A percentile compares a stretch with the other conserved stretches of the same genome.
Conservation (phyloP, 164 flowering plant species). For the Pachysandra terminalis region DNA sequence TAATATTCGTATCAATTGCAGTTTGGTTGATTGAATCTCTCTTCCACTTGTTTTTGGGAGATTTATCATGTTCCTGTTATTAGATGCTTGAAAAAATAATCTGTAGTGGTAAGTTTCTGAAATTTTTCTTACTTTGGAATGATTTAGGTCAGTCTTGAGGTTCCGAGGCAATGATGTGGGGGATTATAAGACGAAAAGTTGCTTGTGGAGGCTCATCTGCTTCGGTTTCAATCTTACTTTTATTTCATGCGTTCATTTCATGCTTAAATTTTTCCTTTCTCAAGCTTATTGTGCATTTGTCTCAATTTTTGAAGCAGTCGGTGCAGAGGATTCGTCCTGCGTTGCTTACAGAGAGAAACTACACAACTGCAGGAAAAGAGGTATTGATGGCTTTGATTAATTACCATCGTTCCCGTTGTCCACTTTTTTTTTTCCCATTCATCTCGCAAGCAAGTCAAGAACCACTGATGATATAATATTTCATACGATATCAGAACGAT, state of each 20-base stretch:
- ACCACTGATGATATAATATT: background rate
- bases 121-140: background rate
- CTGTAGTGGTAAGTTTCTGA: background rate
- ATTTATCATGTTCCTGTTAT: background rate
- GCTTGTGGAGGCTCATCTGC: constrained; percentile 30
- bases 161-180: constrained; percentile 24
- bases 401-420: background rate
- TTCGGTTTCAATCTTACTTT: constrained; percentile 19
- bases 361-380: constrained; percentile 20
- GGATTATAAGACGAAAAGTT: constrained; percentile 37
- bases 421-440: background rate
- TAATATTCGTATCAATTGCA: background rate
- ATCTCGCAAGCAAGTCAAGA: background rate
- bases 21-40: background rate
- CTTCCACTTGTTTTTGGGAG: background rate
- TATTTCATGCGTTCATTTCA: background rate
- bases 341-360: constrained; percentile 8
- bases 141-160: background rate
- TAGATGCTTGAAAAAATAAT: too few species aligned
- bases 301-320: constrained; percentile 29
- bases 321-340: constrained; percentile 18
- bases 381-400: constrained; percentile 19
- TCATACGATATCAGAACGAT: too few species aligned
- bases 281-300: background rate
- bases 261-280: background rate